phyloP scores from a whole-genome alignment of 2,329 filamentous ascomycete genomes.

The Keithomyces neogunnii region DNA sequence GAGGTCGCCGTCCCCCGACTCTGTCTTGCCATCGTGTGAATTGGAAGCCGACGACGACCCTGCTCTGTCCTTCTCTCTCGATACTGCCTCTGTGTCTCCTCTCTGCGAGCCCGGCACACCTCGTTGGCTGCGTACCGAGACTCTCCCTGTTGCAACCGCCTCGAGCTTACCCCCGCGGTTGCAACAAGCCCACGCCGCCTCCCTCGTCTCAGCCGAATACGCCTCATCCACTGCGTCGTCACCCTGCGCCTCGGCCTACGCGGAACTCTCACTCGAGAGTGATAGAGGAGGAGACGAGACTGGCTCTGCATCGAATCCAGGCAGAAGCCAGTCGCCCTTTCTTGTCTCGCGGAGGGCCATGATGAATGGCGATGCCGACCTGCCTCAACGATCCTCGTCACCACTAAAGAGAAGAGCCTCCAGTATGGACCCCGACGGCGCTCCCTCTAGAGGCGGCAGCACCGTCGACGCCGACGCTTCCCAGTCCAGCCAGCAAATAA shows the following conservation, averaged over 20 bases:
- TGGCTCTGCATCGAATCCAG: conserved; percentile 27
- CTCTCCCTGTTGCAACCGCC: conserved; percentile 33
- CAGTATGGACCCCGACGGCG: conserved; percentile 47
- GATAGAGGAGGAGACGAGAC: conserved; percentile 43
- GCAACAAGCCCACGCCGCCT: conserved; percentile 14
- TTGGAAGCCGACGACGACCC: conserved; percentile 39
- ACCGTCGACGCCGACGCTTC: conserved; percentile 34
- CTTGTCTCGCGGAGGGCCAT: conserved; percentile 43
- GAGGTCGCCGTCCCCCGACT: conserved; percentile 33
- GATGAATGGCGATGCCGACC: conserved; percentile 52
- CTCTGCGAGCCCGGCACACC: conserved; percentile 19
- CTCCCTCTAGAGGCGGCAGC: conserved; percentile 32
- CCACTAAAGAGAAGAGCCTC: conserved; percentile 56
- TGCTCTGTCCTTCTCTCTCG: conserved; percentile 41
- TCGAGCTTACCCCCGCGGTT: conserved; percentile 1
- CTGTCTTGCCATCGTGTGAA: conserved; percentile 45
- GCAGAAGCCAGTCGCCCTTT: conserved; percentile 45
- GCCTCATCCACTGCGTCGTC: conserved; percentile 49
- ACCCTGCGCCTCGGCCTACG: conserved; percentile 45
- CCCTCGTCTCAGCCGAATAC: conserved; percentile 38
- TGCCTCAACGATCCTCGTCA: conserved; percentile 53
- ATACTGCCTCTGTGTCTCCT: conserved; percentile 28
- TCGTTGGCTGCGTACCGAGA: conserved; percentile 33
- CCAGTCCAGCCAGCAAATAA: conserved; percentile 14
- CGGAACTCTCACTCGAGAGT: conserved; percentile 47